Evolutionary conservation across 2,329 filamentous ascomycete genomes (phyloP).

Genomic region (Ceratocystis destructans): DNA sequence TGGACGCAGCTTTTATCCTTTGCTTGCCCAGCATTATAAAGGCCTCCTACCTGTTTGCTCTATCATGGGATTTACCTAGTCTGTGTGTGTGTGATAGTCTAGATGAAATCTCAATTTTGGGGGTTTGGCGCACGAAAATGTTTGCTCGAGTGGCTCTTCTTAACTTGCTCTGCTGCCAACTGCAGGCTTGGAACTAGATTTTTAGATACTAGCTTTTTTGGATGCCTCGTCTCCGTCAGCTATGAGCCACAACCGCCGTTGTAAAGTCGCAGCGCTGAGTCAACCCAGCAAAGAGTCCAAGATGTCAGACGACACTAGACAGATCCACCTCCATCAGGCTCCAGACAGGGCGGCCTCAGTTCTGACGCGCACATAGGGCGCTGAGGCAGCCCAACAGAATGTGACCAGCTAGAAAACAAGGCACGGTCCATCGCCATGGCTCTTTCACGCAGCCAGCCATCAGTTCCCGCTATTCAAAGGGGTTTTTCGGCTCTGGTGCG

Average conservation of each 20-base stretch:
- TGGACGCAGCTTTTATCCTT: background rate
- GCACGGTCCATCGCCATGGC: background rate
- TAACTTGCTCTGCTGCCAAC: background rate
- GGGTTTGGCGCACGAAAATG: background rate
- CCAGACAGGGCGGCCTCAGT: background rate
- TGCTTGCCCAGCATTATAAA: background rate
- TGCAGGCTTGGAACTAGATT: background rate
- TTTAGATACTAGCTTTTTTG: background rate
- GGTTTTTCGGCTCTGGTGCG: conserved; percentile 10
- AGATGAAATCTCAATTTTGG: background rate
- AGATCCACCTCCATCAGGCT: background rate
- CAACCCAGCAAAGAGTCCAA: background rate
- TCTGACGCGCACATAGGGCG: background rate
- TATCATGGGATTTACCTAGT: background rate
- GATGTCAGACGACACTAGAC: background rate
- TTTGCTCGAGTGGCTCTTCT: background rate
- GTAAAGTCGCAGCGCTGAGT: background rate
- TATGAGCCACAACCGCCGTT: background rate
- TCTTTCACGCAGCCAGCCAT: background rate
- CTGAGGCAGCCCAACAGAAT: background rate
- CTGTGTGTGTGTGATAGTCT: background rate
- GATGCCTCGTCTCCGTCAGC: background rate
- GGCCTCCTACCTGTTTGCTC: background rate
- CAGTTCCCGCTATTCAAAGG: conserved; percentile 11
- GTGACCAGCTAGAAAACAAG: background rate